These are phyloP conservation scores for Paecilomyces sp. DNA, from an alignment of 2,329 filamentous ascomycete genomes.

Conservation along the genomic window DNA sequence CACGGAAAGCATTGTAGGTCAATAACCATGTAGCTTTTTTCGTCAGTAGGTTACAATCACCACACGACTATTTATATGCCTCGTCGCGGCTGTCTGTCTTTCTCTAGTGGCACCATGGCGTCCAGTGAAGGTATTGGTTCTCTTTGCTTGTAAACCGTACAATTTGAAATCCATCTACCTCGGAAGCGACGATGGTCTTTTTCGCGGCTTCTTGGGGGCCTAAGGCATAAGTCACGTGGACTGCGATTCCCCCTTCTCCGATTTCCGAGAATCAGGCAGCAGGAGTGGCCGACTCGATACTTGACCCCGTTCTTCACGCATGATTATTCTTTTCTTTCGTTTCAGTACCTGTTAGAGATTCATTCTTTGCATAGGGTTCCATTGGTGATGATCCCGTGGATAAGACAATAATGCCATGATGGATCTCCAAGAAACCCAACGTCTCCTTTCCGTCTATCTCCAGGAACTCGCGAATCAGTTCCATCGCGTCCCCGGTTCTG, in stretches of 20 bases:
- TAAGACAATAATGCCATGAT: slow-evolving; percentile 29
- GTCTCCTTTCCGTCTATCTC: slow-evolving; percentile 47
- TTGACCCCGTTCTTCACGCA: not conserved
- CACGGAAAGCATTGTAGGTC: not conserved
- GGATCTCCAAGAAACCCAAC: slow-evolving; percentile 51
- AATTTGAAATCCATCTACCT: too few species aligned
- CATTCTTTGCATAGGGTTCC: not conserved
- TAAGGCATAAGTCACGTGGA: not conserved
- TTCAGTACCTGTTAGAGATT: not conserved
- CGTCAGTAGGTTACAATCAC: too few species aligned
- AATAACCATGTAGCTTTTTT: too few species aligned
- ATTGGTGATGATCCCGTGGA: slow-evolving; percentile 6
- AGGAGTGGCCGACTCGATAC: not conserved
- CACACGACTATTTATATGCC: too few species aligned
- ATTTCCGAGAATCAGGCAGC: not conserved
- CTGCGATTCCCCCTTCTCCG: not conserved
- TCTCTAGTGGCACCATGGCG: too few species aligned
- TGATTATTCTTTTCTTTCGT: slow-evolving; percentile 1
- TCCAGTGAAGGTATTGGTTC: too few species aligned
- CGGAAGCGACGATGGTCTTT: not conserved
- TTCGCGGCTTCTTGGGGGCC: not conserved
- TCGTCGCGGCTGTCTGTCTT: too few species aligned
- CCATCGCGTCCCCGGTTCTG: slow-evolving; percentile 86
- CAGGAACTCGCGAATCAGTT: slow-evolving; percentile 59
- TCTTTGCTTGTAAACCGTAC: too few species aligned